phyloP scores from a whole-genome alignment of 2,329 filamentous ascomycete species.

The Blastomyces gilchristii region DNA sequence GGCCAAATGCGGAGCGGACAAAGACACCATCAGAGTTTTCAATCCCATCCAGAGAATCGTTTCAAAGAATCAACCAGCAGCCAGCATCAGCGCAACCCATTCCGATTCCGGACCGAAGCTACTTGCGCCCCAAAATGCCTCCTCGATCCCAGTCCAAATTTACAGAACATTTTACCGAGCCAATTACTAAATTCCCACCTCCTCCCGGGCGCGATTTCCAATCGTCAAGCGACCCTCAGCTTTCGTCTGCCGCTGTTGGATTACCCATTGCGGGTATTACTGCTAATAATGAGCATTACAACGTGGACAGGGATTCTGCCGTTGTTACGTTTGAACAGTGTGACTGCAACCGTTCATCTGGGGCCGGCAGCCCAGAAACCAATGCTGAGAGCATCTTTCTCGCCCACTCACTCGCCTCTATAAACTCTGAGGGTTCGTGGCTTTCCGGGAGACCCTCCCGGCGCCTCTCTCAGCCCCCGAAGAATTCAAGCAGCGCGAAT shows the following conservation, averaged over 20 bases:
- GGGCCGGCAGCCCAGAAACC: conserved; percentile 42
- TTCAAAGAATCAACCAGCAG: conserved; percentile 48
- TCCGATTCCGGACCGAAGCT: conserved; percentile 30
- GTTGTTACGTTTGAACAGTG: conserved; percentile 22
- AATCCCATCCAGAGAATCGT: conserved; percentile 83
- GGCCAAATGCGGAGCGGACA: conserved; percentile 41
- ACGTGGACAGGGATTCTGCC: conserved; percentile 7
- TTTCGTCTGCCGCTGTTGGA: neutral
- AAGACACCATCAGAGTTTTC: conserved; percentile 65
- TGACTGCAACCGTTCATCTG: conserved; percentile 28
- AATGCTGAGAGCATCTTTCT: conserved; percentile 39
- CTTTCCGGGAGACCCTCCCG: conserved; percentile 62
- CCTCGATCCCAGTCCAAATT: conserved; percentile 84
- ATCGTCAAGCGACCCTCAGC: conserved; percentile 54
- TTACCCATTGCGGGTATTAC: neutral
- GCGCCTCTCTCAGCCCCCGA: conserved; percentile 36
- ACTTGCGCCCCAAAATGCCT: conserved; percentile 43
- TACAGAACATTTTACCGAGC: conserved; percentile 87
- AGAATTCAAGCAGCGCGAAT: conserved; percentile 33
- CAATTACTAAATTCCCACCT: conserved; percentile 73
- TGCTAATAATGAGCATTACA: conserved; percentile 8
- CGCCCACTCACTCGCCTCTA: conserved; percentile 80
- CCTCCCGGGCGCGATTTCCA: conserved; percentile 72
- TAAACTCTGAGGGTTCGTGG: conserved; percentile 95
- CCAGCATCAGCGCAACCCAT: conserved; percentile 34